phyloP scores from a whole-genome alignment of 768 basidiomycete genomes.

The Russula vinacea region DNA sequence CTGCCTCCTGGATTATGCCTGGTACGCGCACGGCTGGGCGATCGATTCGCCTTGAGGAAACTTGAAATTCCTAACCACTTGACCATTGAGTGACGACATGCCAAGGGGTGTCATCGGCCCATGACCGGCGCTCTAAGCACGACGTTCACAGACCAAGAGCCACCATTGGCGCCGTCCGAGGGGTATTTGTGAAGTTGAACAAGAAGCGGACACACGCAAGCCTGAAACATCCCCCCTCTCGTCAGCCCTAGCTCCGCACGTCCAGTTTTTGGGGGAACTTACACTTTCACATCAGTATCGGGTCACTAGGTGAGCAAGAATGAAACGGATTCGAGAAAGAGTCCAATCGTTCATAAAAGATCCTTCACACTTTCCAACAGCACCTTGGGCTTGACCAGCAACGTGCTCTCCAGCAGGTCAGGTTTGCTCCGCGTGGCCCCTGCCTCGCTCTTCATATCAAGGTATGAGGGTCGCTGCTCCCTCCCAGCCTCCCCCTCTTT shows the following conservation, averaged over 20 bases:
- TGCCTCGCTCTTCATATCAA: slow-evolving; percentile 23
- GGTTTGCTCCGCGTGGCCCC: slow-evolving; percentile 14
- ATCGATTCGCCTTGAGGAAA: slow-evolving; percentile 17
- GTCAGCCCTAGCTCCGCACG: slow-evolving; percentile 9
- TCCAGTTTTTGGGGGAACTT: slow-evolving; percentile 5
- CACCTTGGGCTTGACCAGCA: slow-evolving; percentile 30
- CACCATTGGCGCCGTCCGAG: slow-evolving; percentile 11
- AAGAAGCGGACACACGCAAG: slow-evolving; percentile 18
- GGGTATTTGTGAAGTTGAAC: slow-evolving; percentile 18
- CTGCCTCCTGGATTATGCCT: slow-evolving; percentile 26
- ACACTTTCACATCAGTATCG: slow-evolving; percentile 21
- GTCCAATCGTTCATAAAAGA: slow-evolving; percentile 24
- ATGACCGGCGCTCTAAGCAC: slow-evolving; percentile 13
- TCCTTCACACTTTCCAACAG: slow-evolving; percentile 31
- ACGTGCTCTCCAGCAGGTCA: slow-evolving; percentile 27
- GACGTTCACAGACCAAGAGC: slow-evolving; percentile 18
- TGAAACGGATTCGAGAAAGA: slow-evolving; percentile 19
- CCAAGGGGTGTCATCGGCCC: slow-evolving; percentile 14
- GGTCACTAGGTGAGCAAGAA: slow-evolving; percentile 18
- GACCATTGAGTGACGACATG: slow-evolving; percentile 16
- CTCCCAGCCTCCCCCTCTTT: slow-evolving; percentile 13
- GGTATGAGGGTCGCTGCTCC: slow-evolving; percentile 16
- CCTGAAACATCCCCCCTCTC: slow-evolving; percentile 9
- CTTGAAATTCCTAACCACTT: slow-evolving; percentile 17
- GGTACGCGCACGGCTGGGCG: slow-evolving; percentile 16